phyloP scores from a whole-genome alignment of 306 rosid species.

The Astragalus membranaceus region DNA sequence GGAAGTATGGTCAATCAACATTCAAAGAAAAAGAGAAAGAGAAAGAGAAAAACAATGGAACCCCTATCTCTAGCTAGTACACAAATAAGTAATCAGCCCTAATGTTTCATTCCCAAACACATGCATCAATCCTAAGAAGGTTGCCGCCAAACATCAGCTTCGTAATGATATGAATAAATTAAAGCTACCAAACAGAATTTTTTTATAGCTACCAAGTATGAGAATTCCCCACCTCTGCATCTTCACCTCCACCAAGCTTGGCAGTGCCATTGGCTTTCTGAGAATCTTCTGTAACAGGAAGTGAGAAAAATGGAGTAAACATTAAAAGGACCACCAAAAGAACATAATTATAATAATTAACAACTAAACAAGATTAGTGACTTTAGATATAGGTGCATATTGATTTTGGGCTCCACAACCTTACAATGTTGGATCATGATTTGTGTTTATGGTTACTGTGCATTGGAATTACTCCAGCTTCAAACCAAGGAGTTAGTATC shows the following conservation, averaged over 20 bases:
- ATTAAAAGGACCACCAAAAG: neutral
- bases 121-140: constrained; percentile 21
- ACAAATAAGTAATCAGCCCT: constrained; percentile 30
- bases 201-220: neutral
- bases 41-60: constrained; percentile 31
- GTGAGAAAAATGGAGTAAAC: neutral
- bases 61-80: constrained; percentile 52
- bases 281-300: constrained; percentile 54
- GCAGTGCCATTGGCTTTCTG: too few relatives aligned
- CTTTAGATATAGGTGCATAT: too few relatives aligned
- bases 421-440: neutral
- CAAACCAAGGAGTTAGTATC: neutral
- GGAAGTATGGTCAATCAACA: constrained; percentile 32
- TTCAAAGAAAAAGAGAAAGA: too few relatives aligned
- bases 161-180: constrained; percentile 11
- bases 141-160: constrained; percentile 27
- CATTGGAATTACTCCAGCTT: neutral
- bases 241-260: constrained; percentile 55
- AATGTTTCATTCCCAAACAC: constrained; percentile 39
- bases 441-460: neutral
- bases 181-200: constrained; percentile 7
- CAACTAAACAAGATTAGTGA: too few relatives aligned
- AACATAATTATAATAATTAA: neutral
- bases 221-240: constrained; percentile 50
- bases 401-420: neutral